Evolutionary conservation across 495 filamentous ascomycete species (phyloP).

Genomic region (Penicillium parvum): DNA sequence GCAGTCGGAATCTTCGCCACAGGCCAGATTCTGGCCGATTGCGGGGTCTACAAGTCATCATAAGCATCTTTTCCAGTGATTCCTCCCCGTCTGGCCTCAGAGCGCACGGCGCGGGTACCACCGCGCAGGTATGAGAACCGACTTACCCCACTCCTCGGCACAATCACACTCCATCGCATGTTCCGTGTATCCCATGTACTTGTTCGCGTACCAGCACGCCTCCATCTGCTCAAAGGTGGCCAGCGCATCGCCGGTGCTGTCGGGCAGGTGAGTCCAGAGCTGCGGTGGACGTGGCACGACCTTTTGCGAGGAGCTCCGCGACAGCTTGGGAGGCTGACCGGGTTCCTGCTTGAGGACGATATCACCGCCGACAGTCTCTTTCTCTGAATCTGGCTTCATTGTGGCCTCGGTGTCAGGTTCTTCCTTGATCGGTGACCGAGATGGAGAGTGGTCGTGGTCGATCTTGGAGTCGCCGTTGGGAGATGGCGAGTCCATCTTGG

Average conservation of each 20-base stretch:
- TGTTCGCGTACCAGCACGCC: slow-evolving; percentile 82
- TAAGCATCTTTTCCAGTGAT: too few species aligned
- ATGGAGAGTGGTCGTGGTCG: slow-evolving; percentile 3
- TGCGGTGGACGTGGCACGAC: slow-evolving; percentile 52
- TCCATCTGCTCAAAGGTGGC: slow-evolving; percentile 74
- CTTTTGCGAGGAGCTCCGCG: slow-evolving; percentile 72
- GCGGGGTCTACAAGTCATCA: slow-evolving; percentile 49
- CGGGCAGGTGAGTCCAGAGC: slow-evolving; percentile 65
- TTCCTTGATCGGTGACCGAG: slow-evolving; percentile 21
- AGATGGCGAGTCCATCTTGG: slow-evolving; percentile 17
- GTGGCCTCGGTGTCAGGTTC: slow-evolving; percentile 24
- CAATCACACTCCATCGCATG: slow-evolving; percentile 96
- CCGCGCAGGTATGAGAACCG: neutral
- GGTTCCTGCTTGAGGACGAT: slow-evolving; percentile 62
- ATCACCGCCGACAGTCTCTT: slow-evolving; percentile 51
- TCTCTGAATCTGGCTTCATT: too few species aligned
- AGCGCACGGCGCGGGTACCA: too few species aligned
- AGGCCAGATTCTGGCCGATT: slow-evolving; percentile 68
- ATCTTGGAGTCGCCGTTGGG: slow-evolving; percentile 13
- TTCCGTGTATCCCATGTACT: slow-evolving; percentile 84
- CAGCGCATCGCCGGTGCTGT: slow-evolving; percentile 71
- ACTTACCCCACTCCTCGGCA: slow-evolving; percentile 92
- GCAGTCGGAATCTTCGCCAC: slow-evolving; percentile 95
- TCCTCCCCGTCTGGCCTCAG: too few species aligned
- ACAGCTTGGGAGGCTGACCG: slow-evolving; percentile 66